Conservation (phyloP, 2,329 filamentous ascomycete species). For the Microdochium nivale region DNA sequence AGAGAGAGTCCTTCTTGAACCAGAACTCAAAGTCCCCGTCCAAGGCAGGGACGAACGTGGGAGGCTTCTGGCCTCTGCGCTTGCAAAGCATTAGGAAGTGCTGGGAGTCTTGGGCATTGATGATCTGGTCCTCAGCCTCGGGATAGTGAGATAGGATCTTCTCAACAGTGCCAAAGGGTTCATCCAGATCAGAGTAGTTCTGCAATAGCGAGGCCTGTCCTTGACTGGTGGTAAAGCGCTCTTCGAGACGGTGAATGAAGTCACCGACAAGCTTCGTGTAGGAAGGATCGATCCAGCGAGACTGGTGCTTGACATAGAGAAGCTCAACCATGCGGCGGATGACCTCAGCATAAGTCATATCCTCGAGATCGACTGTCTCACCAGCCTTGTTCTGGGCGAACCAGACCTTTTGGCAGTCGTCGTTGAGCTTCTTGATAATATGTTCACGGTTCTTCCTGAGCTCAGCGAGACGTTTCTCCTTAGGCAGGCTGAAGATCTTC, state of each 20-base stretch:
- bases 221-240: slow-evolving; percentile 73
- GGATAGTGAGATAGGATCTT: slow-evolving; percentile 77
- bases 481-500: slow-evolving; percentile 94
- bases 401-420: slow-evolving; percentile 96
- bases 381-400: slow-evolving; percentile 80
- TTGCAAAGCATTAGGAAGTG: slow-evolving; percentile 92
- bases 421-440: slow-evolving; percentile 93
- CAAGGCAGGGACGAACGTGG: slow-evolving; percentile 89
- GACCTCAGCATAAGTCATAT: slow-evolving; percentile 92
- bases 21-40: slow-evolving; percentile 98
- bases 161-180: slow-evolving; percentile 71
- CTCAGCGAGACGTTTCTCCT: slow-evolving; percentile 83
- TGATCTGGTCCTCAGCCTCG: slow-evolving; percentile 80
- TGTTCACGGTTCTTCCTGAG: slow-evolving; percentile 82
- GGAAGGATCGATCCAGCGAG: slow-evolving; percentile 83
- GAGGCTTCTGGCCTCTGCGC: slow-evolving; percentile 87
- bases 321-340: slow-evolving; percentile 80
- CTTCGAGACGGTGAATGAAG: slow-evolving; percentile 94
- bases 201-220: slow-evolving; percentile 78
- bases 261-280: slow-evolving; percentile 79
- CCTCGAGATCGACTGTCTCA: slow-evolving; percentile 77
- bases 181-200: slow-evolving; percentile 78
- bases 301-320: slow-evolving; percentile 85
- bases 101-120: slow-evolving; percentile 97
- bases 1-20: slow-evolving; percentile 99